Percentiles rank a stretch among this genome's conserved stretches.
These are phyloP conservation scores for Zea luxurians DNA, from an alignment of 176 grass and related monocot species.

Conservation along the genomic window DNA sequence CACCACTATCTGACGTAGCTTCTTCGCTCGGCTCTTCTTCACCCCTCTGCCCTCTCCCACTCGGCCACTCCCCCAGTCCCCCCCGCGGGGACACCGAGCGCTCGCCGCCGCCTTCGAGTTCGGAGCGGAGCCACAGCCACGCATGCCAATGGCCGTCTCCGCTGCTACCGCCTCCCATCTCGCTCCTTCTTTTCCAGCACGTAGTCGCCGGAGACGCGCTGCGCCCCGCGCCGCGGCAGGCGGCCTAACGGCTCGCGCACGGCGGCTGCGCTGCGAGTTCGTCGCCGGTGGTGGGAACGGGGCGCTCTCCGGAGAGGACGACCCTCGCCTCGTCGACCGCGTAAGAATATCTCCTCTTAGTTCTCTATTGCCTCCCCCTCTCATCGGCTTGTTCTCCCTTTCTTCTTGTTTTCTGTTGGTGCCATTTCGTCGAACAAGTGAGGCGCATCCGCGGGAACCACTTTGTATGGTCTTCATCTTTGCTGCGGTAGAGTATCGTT, in stretches of 20 bases:
- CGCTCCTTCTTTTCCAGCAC: background rate
- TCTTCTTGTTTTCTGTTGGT: background rate
- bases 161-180: background rate
- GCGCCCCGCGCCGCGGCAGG: constrained; percentile 33
- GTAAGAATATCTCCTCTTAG: constrained; percentile 35
- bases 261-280: constrained; percentile 69
- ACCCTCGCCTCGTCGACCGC: constrained; percentile 62
- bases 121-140: background rate
- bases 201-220: constrained; percentile 12
- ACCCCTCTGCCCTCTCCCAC: background rate
- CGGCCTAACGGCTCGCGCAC: constrained; percentile 16
- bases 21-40: background rate
- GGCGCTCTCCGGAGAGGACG: constrained; percentile 66
- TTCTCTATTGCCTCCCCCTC: background rate
- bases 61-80: background rate
- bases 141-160: constrained; percentile 30
- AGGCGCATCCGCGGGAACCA: background rate
- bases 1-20: background rate
- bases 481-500: background rate
- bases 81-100: background rate
- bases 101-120: constrained; percentile 21
- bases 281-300: constrained; percentile 73
- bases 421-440: constrained; percentile 37
- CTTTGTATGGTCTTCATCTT: background rate
- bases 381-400: background rate